Percentiles rank a stretch among this genome's conserved stretches.
Conservation (phyloP, 2,329 filamentous ascomycete species). For the Ascocoryne sarcoides region DNA sequence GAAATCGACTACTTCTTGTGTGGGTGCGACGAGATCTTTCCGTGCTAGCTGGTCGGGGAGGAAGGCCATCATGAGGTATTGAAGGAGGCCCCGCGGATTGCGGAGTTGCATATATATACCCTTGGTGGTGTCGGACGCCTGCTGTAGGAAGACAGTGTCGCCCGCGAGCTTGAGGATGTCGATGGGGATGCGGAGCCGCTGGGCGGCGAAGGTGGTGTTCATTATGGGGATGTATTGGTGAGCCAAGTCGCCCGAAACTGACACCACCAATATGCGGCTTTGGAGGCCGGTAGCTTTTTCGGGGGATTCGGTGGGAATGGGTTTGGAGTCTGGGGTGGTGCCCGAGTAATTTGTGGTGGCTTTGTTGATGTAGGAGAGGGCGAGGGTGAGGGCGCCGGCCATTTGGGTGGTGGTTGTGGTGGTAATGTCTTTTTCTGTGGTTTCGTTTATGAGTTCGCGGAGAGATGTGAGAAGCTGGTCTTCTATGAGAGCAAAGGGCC, state of each 20-base stretch:
- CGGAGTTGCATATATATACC: slow-evolving; percentile 58
- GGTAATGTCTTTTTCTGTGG: slow-evolving; percentile 55
- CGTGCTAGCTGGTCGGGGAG: slow-evolving; percentile 61
- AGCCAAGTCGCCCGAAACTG: slow-evolving; percentile 76
- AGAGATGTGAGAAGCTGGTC: slow-evolving; percentile 68
- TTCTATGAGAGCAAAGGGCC: slow-evolving; percentile 83
- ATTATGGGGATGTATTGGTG: slow-evolving; percentile 95
- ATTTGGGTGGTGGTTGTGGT: slow-evolving; percentile 72
- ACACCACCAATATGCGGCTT: slow-evolving; percentile 80
- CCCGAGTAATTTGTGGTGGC: slow-evolving; percentile 30
- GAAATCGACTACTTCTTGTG: slow-evolving; percentile 85
- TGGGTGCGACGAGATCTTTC: slow-evolving; percentile 64
- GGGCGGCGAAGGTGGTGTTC: slow-evolving; percentile 95
- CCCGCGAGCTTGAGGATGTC: slow-evolving; percentile 84
- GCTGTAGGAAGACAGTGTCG: slow-evolving; percentile 85
- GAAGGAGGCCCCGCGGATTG: slow-evolving; percentile 64
- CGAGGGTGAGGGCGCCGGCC: slow-evolving; percentile 82
- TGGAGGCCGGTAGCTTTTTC: slow-evolving; percentile 45
- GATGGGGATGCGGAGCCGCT: slow-evolving; percentile 78
- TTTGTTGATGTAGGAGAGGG: slow-evolving; percentile 86
- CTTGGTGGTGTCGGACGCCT: slow-evolving; percentile 68
- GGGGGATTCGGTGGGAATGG: slow-evolving; percentile 12
- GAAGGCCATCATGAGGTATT: slow-evolving; percentile 93
- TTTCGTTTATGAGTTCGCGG: slow-evolving; percentile 60
- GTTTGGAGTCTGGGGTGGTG: slow-evolving; percentile 26